phyloP scores from a whole-genome alignment of 106 monocot genomes.

The Alisma plantagoaquatica region DNA sequence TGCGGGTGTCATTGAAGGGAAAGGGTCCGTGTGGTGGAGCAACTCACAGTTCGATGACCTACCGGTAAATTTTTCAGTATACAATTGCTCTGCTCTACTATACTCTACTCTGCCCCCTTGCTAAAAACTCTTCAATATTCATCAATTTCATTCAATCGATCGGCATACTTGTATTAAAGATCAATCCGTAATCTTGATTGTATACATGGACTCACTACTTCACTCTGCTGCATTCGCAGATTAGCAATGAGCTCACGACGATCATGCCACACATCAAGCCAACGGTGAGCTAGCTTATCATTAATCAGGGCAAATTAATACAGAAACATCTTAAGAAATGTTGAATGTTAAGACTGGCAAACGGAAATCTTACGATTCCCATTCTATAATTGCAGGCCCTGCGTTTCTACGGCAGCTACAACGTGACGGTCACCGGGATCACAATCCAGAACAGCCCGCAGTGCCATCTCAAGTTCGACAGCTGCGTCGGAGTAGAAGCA shows the following conservation, averaged over 20 bases:
- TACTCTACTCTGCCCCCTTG: neutral
- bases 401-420: constrained; percentile 44
- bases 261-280: constrained; percentile 21
- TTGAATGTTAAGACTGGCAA: too few relatives aligned
- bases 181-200: too few relatives aligned
- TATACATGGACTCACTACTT: too few relatives aligned
- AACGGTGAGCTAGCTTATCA: constrained; percentile 24
- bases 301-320: too few relatives aligned
- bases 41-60: constrained; percentile 7
- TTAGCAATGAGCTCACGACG: neutral
- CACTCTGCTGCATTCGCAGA: too few relatives aligned
- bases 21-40: constrained; percentile 29
- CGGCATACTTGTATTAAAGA: neutral
- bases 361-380: too few relatives aligned
- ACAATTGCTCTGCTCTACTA: too few relatives aligned
- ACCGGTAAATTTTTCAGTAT: too few relatives aligned
- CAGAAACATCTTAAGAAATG: too few relatives aligned
- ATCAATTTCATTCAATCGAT: neutral
- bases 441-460: constrained; percentile 46
- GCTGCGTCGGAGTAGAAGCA: constrained; percentile 30
- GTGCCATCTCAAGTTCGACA: constrained; percentile 44
- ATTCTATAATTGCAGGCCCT: constrained; percentile 19
- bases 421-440: too few relatives aligned
- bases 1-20: constrained; percentile 25
- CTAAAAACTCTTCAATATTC: neutral